A percentile compares a stretch with the other conserved stretches of the same genome.
phyloP scores from a whole-genome alignment of 257 asterid species.

The Penstemon eatonii region DNA sequence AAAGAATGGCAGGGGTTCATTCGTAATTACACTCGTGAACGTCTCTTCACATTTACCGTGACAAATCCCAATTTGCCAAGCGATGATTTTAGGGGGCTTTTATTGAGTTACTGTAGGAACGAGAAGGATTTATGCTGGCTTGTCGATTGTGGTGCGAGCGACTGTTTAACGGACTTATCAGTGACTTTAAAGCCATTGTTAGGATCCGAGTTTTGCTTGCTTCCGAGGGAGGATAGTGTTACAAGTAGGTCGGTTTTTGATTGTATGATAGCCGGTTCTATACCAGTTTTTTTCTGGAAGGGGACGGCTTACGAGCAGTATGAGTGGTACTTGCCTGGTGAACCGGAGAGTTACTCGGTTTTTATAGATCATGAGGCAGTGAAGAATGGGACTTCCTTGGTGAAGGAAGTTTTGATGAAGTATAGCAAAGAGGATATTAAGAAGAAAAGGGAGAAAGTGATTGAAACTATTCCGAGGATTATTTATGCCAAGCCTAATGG shows the following conservation, averaged over 20 bases:
- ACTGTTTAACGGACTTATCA: constrained; percentile 36
- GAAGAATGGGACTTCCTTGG: constrained; percentile 31
- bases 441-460: constrained; percentile 46
- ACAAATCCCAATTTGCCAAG: constrained; percentile 33
- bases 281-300: constrained; percentile 54
- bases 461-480: constrained; percentile 46
- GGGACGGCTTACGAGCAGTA: constrained; percentile 41
- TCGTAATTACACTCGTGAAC: constrained; percentile 25
- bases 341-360: constrained; percentile 46
- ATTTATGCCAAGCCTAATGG: constrained; percentile 31
- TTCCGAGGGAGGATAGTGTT: constrained; percentile 46
- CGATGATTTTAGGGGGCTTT: constrained; percentile 38
- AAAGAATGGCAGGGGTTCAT: constrained; percentile 37
- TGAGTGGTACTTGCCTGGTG: constrained; percentile 43
- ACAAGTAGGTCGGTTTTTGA: constrained; percentile 50
- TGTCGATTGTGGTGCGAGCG: constrained; percentile 41
- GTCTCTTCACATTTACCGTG: constrained; percentile 44
- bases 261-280: constrained; percentile 56
- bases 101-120: constrained; percentile 37
- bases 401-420: constrained; percentile 36
- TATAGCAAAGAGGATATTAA: constrained; percentile 40
- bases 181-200: constrained; percentile 30
- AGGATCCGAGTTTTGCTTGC: constrained; percentile 50
- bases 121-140: constrained; percentile 35
- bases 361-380: constrained; percentile 37